Evolutionary conservation across 1,139 yeast genomes (phyloP), one percentile per base, ranked within the genome.

Genomic region (Pichia sp.): DNA sequence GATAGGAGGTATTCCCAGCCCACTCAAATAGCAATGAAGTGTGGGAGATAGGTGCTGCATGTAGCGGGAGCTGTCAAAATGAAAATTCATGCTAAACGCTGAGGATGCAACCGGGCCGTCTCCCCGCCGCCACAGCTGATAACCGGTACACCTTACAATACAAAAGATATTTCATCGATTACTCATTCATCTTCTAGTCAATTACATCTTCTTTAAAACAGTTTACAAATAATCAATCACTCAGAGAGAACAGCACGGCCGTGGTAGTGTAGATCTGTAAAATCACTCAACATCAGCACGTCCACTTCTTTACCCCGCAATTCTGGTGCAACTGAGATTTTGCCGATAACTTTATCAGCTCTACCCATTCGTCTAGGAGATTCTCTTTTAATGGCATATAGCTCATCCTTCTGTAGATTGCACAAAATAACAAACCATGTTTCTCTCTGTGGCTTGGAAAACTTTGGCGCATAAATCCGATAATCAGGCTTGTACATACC

Each of bases 391-490:
- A 83, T 60, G 37, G 77, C 64, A 24, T 71, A 59, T 29, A 84
- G 55, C 51, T 79, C 85, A 25, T 62, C 62, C 3, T 51, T 50
- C 3, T 56, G 50, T 10, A 55, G 55, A 50, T 76, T 72, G 47
- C 75, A 71, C 8, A 80, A 59, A 34, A 88, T 72, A 9, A 81
- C 70, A 57, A 91, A 85, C 98, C 98, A 93, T 0, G 94, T 77
- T 56, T 91, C 98, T 50, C 88, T 80, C 59, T 93, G 99, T 2
- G 80, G 67, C 57, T 91, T 88, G 32, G 95, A 95, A 62, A 84
- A 91, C 48, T 73, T 75, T 3, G 94, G 93, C 43, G 91, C 68
- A 52, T 79, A 75, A 42, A 85, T 74, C 43, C 72, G 74, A 60
- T 74, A 83, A 38, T 77, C 84, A 5, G 63, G 59, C 45, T 69